phyloP scores from a whole-genome alignment of 2,329 filamentous ascomycete species.

The Endocalyx cinctus region DNA sequence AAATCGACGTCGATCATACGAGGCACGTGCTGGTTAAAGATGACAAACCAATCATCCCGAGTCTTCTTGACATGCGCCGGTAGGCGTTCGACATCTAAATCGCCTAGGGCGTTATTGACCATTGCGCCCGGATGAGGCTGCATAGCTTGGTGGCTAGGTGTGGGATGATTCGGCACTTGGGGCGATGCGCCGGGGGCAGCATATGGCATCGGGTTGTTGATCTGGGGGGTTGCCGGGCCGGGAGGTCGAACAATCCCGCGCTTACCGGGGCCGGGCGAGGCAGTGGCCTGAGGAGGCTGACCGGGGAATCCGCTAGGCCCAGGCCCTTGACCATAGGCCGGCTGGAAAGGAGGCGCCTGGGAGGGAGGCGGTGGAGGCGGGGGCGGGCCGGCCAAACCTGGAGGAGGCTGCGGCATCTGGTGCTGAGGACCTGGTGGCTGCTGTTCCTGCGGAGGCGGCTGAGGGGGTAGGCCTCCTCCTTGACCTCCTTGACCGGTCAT shows the following conservation, averaged over 20 bases:
- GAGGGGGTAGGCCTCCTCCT: slow-evolving; percentile 77
- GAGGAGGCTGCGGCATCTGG: slow-evolving; percentile 72
- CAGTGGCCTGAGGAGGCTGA: slow-evolving; percentile 77
- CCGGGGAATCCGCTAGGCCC: slow-evolving; percentile 69
- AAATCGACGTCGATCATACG: slow-evolving; percentile 90
- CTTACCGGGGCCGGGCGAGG: slow-evolving; percentile 78
- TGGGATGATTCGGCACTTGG: slow-evolving; percentile 75
- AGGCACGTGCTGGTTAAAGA: slow-evolving; percentile 90
- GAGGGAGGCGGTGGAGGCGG: slow-evolving; percentile 56
- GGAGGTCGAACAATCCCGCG: slow-evolving; percentile 63
- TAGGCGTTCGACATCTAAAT: slow-evolving; percentile 81
- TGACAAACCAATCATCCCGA: slow-evolving; percentile 88
- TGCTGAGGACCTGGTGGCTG: slow-evolving; percentile 46
- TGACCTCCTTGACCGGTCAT: slow-evolving; percentile 85
- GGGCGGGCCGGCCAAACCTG: slow-evolving; percentile 55
- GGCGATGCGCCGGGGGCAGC: slow-evolving; percentile 78
- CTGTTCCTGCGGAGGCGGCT: slow-evolving; percentile 58
- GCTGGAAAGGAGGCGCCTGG: slow-evolving; percentile 68
- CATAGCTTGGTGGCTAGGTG: slow-evolving; percentile 59
- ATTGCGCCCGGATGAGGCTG: slow-evolving; percentile 43
- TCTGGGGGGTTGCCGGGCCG: slow-evolving; percentile 83
- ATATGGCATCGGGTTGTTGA: slow-evolving; percentile 83
- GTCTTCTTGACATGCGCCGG: slow-evolving; percentile 85
- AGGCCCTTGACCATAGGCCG: slow-evolving; percentile 57
- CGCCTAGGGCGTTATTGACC: slow-evolving; percentile 65